Evolutionary conservation across 2,329 filamentous ascomycete genomes (phyloP).

Genomic region (Calonectria henricotiae): DNA sequence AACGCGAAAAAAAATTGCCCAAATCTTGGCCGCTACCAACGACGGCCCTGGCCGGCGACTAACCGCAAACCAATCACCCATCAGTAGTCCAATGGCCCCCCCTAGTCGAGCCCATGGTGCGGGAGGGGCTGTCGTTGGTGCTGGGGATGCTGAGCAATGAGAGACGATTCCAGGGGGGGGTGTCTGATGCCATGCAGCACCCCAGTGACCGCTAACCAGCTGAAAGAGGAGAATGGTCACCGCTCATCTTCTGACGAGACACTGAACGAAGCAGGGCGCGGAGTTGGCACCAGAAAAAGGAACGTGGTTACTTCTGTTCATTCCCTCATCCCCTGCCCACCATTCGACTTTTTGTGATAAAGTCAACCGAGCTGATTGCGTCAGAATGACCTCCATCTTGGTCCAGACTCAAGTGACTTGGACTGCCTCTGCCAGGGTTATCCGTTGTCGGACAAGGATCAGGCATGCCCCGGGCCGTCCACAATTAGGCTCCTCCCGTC

Average conservation of each 20-base stretch:
- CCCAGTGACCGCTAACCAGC: conserved; percentile 45
- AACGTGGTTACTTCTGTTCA: conserved; percentile 29
- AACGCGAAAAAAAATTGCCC: conserved; percentile 48
- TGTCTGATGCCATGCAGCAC: conserved; percentile 43
- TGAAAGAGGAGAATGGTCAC: conserved; percentile 45
- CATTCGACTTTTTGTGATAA: conserved; percentile 21
- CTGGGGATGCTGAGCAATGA: conserved; percentile 46
- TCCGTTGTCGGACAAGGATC: conserved; percentile 36
- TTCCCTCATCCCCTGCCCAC: conserved; percentile 14
- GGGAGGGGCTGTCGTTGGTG: conserved; percentile 51
- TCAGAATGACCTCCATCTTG: conserved; percentile 32
- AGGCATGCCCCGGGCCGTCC: conserved; percentile 48
- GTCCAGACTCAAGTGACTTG: conserved; percentile 35
- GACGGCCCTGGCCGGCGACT: conserved; percentile 46
- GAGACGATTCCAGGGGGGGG: conserved; percentile 44
- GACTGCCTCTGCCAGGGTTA: conserved; percentile 29
- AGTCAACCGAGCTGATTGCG: conserved; percentile 29
- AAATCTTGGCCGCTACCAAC: conserved; percentile 49
- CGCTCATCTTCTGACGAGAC: conserved; percentile 40
- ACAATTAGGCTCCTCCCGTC: conserved; percentile 58
- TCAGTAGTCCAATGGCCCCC: conserved; percentile 33
- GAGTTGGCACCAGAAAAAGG: conserved; percentile 22
- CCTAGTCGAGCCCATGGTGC: conserved; percentile 49
- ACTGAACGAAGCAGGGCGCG: conserved; percentile 29
- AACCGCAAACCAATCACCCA: conserved; percentile 49